phyloP scores from a whole-genome alignment of 2,329 filamentous ascomycete genomes.

The Eutypa lata region DNA sequence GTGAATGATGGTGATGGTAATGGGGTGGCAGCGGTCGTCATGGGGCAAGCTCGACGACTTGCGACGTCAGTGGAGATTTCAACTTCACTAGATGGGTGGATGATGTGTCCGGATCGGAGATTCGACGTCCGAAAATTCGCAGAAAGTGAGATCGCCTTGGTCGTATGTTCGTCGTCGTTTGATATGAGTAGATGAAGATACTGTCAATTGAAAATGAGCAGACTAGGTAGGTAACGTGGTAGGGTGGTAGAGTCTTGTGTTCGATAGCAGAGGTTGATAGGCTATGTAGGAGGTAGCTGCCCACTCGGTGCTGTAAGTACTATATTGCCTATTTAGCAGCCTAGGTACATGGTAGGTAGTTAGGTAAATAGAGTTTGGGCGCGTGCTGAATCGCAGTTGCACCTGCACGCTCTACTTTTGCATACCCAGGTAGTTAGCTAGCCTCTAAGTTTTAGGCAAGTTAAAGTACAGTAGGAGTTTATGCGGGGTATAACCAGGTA shows the following conservation, averaged over 20 bases:
- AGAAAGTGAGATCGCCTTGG: neutral
- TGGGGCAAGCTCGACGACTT: constrained; percentile 6
- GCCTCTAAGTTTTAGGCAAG: no score
- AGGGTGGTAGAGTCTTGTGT: neutral
- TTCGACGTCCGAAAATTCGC: neutral
- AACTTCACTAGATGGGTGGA: neutral
- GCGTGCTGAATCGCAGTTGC: no score
- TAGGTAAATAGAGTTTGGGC: no score
- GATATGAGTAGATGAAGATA: neutral
- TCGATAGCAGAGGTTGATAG: neutral
- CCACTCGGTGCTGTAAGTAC: no score
- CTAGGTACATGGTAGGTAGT: no score
- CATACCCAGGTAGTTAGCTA: no score
- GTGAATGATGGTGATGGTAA: no score
- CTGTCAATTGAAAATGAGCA: neutral
- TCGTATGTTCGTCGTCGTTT: neutral
- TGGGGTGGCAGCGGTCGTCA: constrained; percentile 9
- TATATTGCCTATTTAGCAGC: no score
- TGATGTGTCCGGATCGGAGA: neutral
- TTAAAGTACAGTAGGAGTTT: no score
- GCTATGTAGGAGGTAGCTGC: neutral
- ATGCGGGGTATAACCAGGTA: no score
- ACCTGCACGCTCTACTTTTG: no score
- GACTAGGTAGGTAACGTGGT: neutral
- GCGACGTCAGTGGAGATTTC: neutral